Conservation (phyloP, 2,329 filamentous ascomycete genomes). For the Talaromyces sp. region DNA sequence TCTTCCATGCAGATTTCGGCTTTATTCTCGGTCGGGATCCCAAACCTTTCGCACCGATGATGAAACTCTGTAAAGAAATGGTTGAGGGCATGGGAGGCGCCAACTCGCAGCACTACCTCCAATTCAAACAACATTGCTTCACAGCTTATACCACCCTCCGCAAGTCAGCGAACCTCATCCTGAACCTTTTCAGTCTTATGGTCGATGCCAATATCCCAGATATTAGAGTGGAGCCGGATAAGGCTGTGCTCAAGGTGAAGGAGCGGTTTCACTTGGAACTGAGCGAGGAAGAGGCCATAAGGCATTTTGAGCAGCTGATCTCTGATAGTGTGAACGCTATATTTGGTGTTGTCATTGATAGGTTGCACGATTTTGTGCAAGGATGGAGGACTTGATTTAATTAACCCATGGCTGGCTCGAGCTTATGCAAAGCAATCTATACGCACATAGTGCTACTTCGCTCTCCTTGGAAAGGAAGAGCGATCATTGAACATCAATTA, state of each 20-base stretch:
- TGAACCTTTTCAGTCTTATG: constrained; percentile 96
- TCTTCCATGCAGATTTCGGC: constrained; percentile 98
- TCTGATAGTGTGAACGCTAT: constrained; percentile 85
- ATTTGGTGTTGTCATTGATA: constrained; percentile 90
- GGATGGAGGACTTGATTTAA: constrained; percentile 64
- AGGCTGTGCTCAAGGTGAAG: constrained; percentile 89
- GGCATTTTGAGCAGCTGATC: constrained; percentile 82
- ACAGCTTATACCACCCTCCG: constrained; percentile 87
- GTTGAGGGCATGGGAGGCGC: constrained; percentile 95
- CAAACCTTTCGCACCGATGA: constrained; percentile 92
- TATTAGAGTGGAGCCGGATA: constrained; percentile 85
- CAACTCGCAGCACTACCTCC: constrained; percentile 71
- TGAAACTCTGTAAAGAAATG: constrained; percentile 98
- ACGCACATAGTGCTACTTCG: neutral
- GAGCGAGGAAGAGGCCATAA: constrained; percentile 84
- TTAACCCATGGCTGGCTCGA: too few species aligned
- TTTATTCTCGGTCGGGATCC: constrained; percentile 96
- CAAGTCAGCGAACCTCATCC: constrained; percentile 82
- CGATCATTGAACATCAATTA: neutral
- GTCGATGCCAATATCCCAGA: constrained; percentile 96
- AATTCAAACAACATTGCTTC: constrained; percentile 95
- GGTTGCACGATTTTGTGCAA: constrained; percentile 89
- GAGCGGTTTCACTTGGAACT: constrained; percentile 91
- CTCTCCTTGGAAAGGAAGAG: neutral
- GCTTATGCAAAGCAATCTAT: too few species aligned